Evolutionary conservation across 345 rosid species (phyloP).

Genomic region (Gossypium raimondii): DNA sequence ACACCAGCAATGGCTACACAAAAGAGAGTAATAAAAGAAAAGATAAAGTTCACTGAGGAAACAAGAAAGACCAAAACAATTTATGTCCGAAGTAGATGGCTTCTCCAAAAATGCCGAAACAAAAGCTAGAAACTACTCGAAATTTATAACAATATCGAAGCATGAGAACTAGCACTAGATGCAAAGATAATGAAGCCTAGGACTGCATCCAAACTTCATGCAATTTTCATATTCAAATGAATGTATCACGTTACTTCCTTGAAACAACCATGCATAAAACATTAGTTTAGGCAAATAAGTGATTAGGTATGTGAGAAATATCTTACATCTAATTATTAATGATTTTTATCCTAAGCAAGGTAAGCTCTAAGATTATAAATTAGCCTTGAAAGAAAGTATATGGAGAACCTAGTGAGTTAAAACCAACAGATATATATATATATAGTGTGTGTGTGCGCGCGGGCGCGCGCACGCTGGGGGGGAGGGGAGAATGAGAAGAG

Average conservation of each 20-base stretch:
- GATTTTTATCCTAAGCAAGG: not conserved
- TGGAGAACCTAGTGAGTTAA: not conserved
- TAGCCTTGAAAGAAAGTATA: not conserved
- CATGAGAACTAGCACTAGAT: not conserved
- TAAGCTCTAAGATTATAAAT: not conserved
- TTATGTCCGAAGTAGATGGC: not conserved
- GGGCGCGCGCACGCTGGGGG: too few relatives aligned
- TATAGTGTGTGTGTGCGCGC: not conserved
- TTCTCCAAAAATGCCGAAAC: not conserved
- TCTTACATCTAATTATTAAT: not conserved
- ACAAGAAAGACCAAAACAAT: not conserved
- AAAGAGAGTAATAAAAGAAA: not conserved
- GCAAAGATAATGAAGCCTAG: not conserved
- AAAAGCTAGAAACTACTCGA: not conserved
- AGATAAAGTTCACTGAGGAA: not conserved
- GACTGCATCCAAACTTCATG: not conserved
- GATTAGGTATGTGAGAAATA: conserved; percentile 1
- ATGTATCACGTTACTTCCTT: not conserved
- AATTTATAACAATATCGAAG: not conserved
- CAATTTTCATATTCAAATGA: not conserved
- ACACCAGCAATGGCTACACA: conserved; percentile 84
- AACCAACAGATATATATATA: not conserved
- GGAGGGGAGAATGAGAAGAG: not conserved
- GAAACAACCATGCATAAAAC: not conserved
- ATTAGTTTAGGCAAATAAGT: not conserved